These are phyloP conservation scores for Heliamphora exappendiculata DNA, from an alignment of 148 eudicot genomes.

Conservation along the genomic window DNA sequence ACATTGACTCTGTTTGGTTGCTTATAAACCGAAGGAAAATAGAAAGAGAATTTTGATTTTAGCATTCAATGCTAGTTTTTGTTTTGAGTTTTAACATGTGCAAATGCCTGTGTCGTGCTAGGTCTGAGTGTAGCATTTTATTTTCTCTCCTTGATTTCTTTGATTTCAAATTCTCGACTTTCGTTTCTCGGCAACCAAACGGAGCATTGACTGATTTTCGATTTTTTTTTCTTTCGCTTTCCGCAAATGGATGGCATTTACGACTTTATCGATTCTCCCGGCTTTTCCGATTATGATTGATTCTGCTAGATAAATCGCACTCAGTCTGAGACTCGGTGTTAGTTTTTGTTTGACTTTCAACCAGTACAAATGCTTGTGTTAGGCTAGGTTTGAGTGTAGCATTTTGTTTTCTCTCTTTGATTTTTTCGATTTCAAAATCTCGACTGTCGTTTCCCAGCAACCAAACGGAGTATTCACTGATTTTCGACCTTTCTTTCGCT, in stretches of 20 bases:
- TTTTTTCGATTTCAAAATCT: not conserved
- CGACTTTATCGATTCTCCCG: constrained; percentile 4
- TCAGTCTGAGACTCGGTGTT: no score
- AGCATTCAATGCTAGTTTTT: not conserved
- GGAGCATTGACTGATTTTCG: not conserved
- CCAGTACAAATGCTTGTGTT: not conserved
- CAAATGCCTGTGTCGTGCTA: not conserved
- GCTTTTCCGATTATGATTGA: not conserved
- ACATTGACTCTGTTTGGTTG: constrained; percentile 5
- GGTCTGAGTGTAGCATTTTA: not conserved
- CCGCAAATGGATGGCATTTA: not conserved
- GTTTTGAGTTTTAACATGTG: not conserved
- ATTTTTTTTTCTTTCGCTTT: not conserved
- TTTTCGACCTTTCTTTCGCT: not conserved
- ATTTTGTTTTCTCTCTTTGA: not conserved
- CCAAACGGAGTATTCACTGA: not conserved
- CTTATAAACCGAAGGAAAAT: not conserved
- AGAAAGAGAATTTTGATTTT: not conserved
- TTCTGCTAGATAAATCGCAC: constrained; percentile 4
- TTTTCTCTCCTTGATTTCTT: not conserved
- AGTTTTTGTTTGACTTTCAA: no score
- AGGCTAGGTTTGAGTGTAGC: not conserved
- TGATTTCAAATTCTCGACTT: not conserved
- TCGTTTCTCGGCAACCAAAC: not conserved
- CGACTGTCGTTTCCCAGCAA: not conserved